A percentile compares a stretch with the other conserved stretches of the same genome.
Conservation (phyloP, 139 green algal genomes). For the Chlorella vulgaris region DNA sequence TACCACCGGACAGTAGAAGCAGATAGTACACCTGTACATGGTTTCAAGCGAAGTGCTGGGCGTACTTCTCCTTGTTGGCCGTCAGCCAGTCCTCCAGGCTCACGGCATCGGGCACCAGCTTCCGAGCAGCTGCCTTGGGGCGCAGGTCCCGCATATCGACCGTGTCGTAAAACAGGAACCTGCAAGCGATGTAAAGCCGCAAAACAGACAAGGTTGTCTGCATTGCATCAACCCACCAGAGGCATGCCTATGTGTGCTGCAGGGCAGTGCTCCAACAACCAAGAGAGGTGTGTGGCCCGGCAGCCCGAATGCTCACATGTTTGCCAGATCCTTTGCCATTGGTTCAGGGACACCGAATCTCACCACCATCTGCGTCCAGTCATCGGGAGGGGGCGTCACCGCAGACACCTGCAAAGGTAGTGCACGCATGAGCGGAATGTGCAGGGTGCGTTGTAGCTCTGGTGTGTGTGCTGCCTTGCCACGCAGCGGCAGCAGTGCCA, state of each 20-base stretch:
- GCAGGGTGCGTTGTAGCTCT: too few relatives aligned
- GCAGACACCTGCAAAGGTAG: background rate
- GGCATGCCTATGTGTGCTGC: too few relatives aligned
- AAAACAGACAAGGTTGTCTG: background rate
- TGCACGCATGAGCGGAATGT: too few relatives aligned
- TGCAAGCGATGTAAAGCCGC: background rate
- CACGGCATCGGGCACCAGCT: background rate
- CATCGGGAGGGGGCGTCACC: slow-evolving; percentile 6
- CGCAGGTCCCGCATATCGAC: slow-evolving; percentile 4
- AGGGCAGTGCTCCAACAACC: too few relatives aligned
- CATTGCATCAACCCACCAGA: background rate
- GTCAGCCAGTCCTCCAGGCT: slow-evolving; percentile 5
- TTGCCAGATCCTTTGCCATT: slow-evolving; percentile 20
- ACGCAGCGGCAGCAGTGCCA: too few relatives aligned
- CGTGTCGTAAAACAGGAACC: slow-evolving; percentile 14
- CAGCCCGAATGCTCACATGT: slow-evolving; percentile 33
- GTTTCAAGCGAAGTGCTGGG: slow-evolving; percentile 1
- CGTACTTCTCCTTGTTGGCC: background rate
- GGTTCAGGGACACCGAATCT: slow-evolving; percentile 33
- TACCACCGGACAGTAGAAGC: background rate
- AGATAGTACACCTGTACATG: background rate
- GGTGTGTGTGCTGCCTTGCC: too few relatives aligned
- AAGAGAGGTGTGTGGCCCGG: background rate
- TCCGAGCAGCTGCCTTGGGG: background rate
- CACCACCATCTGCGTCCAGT: slow-evolving; percentile 16